Conservation (phyloP, 805 yeast species). For the Nakazawaea laoshanensis region DNA sequence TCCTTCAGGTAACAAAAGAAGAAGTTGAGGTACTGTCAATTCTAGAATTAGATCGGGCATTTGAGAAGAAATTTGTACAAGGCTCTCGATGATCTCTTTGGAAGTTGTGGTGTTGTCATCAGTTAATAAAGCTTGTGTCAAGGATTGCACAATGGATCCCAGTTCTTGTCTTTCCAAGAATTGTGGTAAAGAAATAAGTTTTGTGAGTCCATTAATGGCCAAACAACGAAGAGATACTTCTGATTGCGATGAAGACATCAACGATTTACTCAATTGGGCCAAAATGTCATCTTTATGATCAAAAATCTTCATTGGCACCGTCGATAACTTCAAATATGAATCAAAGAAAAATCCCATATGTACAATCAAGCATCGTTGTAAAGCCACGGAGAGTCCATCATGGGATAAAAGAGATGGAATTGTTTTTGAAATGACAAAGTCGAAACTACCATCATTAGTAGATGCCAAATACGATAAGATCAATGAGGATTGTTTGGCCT, state of each 20-base stretch:
- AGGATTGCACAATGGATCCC: constrained; percentile 52
- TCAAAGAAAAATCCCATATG: constrained; percentile 51
- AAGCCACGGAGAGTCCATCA: constrained; percentile 34
- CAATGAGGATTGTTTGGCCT: constrained; percentile 53
- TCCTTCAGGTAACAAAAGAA: constrained; percentile 40
- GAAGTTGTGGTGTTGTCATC: constrained; percentile 44
- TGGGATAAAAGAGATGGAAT: constrained; percentile 33
- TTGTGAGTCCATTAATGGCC: constrained; percentile 56
- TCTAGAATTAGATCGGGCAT: constrained; percentile 36
- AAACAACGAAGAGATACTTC: constrained; percentile 66
- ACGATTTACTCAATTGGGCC: constrained; percentile 56
- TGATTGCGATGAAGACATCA: constrained; percentile 55
- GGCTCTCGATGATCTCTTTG: constrained; percentile 43
- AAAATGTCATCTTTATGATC: constrained; percentile 59
- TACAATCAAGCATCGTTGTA: constrained; percentile 52
- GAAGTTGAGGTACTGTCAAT: constrained; percentile 40
- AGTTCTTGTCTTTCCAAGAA: constrained; percentile 49
- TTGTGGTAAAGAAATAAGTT: constrained; percentile 38
- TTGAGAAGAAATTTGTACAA: constrained; percentile 36
- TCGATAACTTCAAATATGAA: constrained; percentile 35
- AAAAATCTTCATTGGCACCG: constrained; percentile 25
- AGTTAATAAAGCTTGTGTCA: constrained; percentile 52
- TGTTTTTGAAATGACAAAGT: constrained; percentile 35
- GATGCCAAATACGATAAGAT: constrained; percentile 49
- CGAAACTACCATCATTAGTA: constrained; percentile 35